Base-by-base conservation (phyloP, 2,329 filamentous ascomycete species). In the Aspergillus awamori region DNA sequence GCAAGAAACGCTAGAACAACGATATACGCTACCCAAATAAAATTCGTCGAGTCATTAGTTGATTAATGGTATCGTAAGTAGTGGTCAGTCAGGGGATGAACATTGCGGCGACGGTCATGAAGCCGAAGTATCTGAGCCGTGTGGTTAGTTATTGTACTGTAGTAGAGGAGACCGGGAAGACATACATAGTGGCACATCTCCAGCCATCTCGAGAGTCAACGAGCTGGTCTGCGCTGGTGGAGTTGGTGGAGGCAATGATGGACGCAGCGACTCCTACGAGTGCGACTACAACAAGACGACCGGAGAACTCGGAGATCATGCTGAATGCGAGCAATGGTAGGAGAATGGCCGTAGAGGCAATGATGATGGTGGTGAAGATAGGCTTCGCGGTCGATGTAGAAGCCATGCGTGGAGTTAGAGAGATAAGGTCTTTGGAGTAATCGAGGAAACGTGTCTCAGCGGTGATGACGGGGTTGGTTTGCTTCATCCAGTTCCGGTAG, bases 251-350 rank as follows among this genome's bases (percentile, higher is more conserved):
- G 11, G 76, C 75, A 55, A 77, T 72, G n/a, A 72, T 70, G 5
- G 74, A 70, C 7, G 83, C 78, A 2, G 82, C 80, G 0, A 80
- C 74, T 0, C 80, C 83, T 0, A 86, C 81, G 0, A 88, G 76
- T 4, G 82, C 67, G 2, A 87, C 82, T 2, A 89, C 81, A 0
- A 82, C 81, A 64, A 89, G 80, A n/a, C 86, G 81, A 1, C 83
- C 84, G 0, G 83, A 70, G 62, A 88, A 86, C 5, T 82, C 81
- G 0, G 82, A 79, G 20, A 89, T 83, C 22, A 87, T 78, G 5
- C 81, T 73, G 68, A 89, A 89, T 0, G 84, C 81, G 8, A 89
- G 68, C 1, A 88, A 77, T 0, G 87, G 87, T 0, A 86, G 74
- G 5, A 89, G 73, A 2, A 89, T 77, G 0, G 83, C 81, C 0